Percentiles rank a stretch among this genome's conserved stretches.
These are phyloP conservation scores for Glycyrrhiza uralensis DNA, from an alignment of 306 rosid genomes.

Conservation along the genomic window DNA sequence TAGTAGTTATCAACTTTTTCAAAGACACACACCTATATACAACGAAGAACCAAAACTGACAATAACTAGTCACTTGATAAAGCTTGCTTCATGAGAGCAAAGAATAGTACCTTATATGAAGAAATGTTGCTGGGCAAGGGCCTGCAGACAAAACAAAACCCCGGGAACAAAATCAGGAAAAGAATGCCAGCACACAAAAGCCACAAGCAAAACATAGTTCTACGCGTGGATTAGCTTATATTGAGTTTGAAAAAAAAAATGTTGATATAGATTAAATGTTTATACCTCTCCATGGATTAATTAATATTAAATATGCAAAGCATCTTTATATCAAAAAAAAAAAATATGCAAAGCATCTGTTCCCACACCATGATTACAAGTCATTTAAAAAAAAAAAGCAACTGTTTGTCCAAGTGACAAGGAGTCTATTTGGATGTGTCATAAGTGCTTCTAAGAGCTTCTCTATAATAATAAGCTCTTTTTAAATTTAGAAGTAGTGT, in stretches of 20 bases:
- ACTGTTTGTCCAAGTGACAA: too few species aligned
- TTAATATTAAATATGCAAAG: too few species aligned
- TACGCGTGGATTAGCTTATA: neutral
- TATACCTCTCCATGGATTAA: neutral
- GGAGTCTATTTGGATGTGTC: too few species aligned
- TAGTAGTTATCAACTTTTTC: neutral
- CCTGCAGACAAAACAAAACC: conserved; percentile 45
- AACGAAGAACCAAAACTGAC: conserved; percentile 10
- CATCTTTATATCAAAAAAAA: too few species aligned
- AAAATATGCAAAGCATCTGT: too few species aligned
- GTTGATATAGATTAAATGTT: neutral
- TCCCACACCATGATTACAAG: neutral
- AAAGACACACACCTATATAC: neutral
- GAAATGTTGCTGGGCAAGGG: conserved; percentile 83
- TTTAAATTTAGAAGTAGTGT: too few species aligned
- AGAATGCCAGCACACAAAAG: conserved; percentile 19
- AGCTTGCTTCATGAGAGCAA: conserved; percentile 9
- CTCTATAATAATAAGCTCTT: too few species aligned
- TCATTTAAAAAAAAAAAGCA: too few species aligned
- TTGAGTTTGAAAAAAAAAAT: neutral
- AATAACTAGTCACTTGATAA: neutral
- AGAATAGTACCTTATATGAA: conserved; percentile 85
- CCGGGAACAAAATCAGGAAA: conserved; percentile 9
- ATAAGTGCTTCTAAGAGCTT: too few species aligned
- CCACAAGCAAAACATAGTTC: neutral